phyloP scores from a whole-genome alignment of 352 stramenopile species.

The Pythium phragmiticola region DNA sequence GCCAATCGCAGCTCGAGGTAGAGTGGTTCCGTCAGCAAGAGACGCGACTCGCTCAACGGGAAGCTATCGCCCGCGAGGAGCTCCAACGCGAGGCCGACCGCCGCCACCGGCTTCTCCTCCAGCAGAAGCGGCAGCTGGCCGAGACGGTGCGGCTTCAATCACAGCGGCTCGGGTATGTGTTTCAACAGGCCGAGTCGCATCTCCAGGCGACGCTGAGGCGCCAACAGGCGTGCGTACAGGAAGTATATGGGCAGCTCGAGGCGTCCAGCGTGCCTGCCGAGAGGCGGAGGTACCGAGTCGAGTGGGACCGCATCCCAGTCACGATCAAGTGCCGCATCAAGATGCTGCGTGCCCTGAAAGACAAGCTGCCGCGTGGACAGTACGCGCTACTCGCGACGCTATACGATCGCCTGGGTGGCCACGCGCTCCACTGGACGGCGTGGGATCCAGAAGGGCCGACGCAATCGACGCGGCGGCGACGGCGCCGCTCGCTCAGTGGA shows the following conservation, averaged over 20 bases:
- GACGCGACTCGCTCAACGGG: slow-evolving; percentile 41
- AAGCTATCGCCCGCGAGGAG: slow-evolving; percentile 32
- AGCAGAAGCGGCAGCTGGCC: slow-evolving; percentile 46
- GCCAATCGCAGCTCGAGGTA: slow-evolving; percentile 48
- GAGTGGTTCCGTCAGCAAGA: slow-evolving; percentile 52
- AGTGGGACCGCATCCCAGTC: slow-evolving; percentile 73
- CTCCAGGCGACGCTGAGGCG: slow-evolving; percentile 49
- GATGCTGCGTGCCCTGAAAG: slow-evolving; percentile 77
- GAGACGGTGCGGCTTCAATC: slow-evolving; percentile 45
- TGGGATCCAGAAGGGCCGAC: slow-evolving; percentile 45
- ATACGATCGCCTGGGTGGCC: slow-evolving; percentile 82
- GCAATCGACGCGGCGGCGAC: not conserved
- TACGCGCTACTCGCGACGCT: slow-evolving; percentile 86
- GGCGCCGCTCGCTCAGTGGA: not conserved
- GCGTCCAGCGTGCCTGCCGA: slow-evolving; percentile 39
- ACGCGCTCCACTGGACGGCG: slow-evolving; percentile 72
- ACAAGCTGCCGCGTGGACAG: slow-evolving; percentile 72
- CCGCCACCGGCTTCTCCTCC: slow-evolving; percentile 38
- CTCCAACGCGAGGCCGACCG: slow-evolving; percentile 43
- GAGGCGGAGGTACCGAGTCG: slow-evolving; percentile 57
- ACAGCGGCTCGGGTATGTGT: slow-evolving; percentile 61
- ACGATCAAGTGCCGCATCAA: slow-evolving; percentile 64
- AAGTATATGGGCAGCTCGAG: slow-evolving; percentile 57
- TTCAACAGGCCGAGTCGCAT: slow-evolving; percentile 64
- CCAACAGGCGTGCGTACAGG: slow-evolving; percentile 64